Evolutionary conservation across 208 protist genomes (phyloP), one percentile per base, ranked within the genome.

Genomic region (Phytomonas sp.): DNA sequence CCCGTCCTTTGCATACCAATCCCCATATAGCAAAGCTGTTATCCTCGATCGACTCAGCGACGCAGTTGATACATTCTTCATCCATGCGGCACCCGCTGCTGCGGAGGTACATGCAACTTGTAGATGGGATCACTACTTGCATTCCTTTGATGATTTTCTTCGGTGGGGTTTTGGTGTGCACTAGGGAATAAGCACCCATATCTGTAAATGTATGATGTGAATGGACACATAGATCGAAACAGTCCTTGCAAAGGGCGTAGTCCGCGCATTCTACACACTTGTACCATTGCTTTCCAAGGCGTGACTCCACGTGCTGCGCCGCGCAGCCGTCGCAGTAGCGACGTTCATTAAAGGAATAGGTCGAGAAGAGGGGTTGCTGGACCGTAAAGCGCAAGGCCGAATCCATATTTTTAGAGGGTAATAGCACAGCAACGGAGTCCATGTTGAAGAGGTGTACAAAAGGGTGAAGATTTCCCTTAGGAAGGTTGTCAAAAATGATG

Each of bases 381-480:
- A 84, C 72, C 15, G 88, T 80, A 65, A 91, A 83, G 4, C 91
- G 88, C 59, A 91, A 68, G 20, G 86, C 83, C 5, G 76, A 71
- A 31, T 63, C 72, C 7, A 36, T 73, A 60, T 67, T 82, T 75
- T 81, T 77, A 31, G 87, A 85, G 23, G 88, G 84, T 66, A 96
- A 71, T 66, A 96, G 75, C 31, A 95, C 91, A 23, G 91, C 91
- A 69, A 91, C 85, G 15, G 91, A 88, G 66, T 96, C 91, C 15
- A 83, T 92, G 77, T 96, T 96, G 75, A 91, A 95, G 33, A 96
- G 76, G 64, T 92, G 88, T 43, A 96, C 88, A 72, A 95, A 96
- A 1, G 88, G 87, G 73, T 87, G 91, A 13, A 96, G 78, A 62
- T 82, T 67, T 8, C 70, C 80, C 0, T 65, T 60, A 4, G 92